Evolutionary conservation across 352 stramenopile species (phyloP).

Genomic region (Phytophthora kernoviae): DNA sequence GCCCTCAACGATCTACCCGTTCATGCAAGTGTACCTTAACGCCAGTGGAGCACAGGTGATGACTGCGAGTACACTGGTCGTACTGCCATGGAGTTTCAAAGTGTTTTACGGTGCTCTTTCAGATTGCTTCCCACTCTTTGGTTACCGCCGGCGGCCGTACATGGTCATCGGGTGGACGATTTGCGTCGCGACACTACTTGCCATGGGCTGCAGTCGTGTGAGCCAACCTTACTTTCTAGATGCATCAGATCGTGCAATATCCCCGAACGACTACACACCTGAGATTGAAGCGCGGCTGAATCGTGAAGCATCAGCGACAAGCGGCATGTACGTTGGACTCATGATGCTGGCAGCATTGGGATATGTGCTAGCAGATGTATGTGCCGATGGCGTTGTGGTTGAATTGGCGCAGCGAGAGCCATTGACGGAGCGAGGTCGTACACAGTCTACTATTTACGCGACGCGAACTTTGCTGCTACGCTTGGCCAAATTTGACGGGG

Average conservation of each 20-base stretch:
- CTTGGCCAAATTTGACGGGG: slow-evolving; percentile 29
- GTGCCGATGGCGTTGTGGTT: slow-evolving; percentile 50
- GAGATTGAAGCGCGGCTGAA: slow-evolving; percentile 30
- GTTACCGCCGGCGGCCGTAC: slow-evolving; percentile 29
- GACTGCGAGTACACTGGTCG: slow-evolving; percentile 38
- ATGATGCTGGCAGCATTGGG: slow-evolving; percentile 73
- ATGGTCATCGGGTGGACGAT: slow-evolving; percentile 50
- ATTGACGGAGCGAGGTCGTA: slow-evolving; percentile 21
- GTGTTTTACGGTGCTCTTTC: slow-evolving; percentile 39
- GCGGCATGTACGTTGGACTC: slow-evolving; percentile 47
- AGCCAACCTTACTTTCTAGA: slow-evolving; percentile 35
- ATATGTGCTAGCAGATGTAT: slow-evolving; percentile 73
- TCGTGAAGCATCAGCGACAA: slow-evolving; percentile 16
- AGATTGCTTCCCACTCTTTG: slow-evolving; percentile 70
- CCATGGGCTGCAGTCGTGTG: background rate
- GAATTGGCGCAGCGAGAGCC: slow-evolving; percentile 47
- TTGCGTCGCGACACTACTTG: slow-evolving; percentile 5
- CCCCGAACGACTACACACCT: slow-evolving; percentile 20
- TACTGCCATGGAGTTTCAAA: slow-evolving; percentile 76
- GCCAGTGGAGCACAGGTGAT: slow-evolving; percentile 24
- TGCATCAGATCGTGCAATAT: slow-evolving; percentile 9
- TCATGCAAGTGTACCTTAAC: slow-evolving; percentile 55
- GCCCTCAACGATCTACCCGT: slow-evolving; percentile 46
- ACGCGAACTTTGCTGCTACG: slow-evolving; percentile 19
- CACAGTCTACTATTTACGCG: slow-evolving; percentile 44